These are phyloP conservation scores for Ricinus communis DNA, from an alignment of 345 rosid species.

Conservation along the genomic window DNA sequence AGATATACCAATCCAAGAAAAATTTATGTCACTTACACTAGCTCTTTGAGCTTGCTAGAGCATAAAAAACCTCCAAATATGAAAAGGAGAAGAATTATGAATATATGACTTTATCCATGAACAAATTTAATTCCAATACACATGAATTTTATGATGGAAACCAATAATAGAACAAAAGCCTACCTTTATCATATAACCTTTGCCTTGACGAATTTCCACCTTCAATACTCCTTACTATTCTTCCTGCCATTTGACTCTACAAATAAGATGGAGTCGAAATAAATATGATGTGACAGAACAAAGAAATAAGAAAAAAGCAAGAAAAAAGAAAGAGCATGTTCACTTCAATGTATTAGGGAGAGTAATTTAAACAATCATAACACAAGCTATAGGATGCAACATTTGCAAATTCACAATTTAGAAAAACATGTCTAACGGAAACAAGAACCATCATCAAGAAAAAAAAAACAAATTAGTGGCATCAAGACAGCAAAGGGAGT, in stretches of 20 bases:
- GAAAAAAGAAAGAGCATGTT: neutral
- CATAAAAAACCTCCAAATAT: neutral
- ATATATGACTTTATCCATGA: neutral
- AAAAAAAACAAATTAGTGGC: neutral
- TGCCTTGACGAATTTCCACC: conserved; percentile 26
- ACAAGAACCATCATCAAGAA: neutral
- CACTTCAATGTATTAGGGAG: neutral
- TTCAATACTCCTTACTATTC: conserved; percentile 16
- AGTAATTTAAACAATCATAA: neutral
- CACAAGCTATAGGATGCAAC: no score
- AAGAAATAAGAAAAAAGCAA: neutral
- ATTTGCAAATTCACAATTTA: neutral
- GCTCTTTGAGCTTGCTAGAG: neutral
- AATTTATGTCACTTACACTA: no score
- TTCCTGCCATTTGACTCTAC: conserved; percentile 23
- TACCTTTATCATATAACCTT: conserved; percentile 28
- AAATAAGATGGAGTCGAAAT: conserved; percentile 8
- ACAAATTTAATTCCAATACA: neutral
- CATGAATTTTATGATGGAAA: neutral
- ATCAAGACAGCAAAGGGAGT: neutral
- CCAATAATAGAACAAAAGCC: neutral
- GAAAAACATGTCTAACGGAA: neutral
- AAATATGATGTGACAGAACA: neutral
- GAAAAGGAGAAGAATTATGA: neutral
- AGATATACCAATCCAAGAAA: no score